A percentile compares a stretch with the other conserved stretches of the same genome.
phyloP scores from a whole-genome alignment of 345 rosid species.

The Eucalyptus erythrocorys region DNA sequence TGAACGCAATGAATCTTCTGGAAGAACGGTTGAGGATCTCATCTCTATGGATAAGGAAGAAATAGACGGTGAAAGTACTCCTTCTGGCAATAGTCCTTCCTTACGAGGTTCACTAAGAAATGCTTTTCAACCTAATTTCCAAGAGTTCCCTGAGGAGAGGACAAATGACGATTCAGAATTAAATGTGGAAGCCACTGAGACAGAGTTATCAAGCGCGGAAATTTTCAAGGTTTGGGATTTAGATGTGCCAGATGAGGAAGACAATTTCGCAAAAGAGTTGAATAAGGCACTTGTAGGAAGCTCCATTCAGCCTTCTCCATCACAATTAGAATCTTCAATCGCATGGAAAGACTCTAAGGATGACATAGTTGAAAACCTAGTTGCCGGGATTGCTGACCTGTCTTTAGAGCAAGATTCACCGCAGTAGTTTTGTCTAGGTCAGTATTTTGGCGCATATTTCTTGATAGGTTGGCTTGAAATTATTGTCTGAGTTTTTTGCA shows the following conservation, averaged over 20 bases:
- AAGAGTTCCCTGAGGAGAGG: background rate
- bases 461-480: background rate
- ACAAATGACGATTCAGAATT: background rate
- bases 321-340: background rate
- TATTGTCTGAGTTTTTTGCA: background rate
- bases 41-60: background rate
- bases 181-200: background rate
- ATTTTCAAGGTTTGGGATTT: background rate
- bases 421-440: background rate
- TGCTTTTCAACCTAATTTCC: background rate
- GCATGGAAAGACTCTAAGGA: background rate
- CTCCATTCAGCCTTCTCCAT: background rate
- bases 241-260: background rate
- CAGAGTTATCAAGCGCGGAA: background rate
- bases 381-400: background rate
- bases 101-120: background rate
- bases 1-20: background rate
- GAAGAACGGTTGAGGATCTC: background rate
- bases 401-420: background rate
- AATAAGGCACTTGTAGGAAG: background rate
- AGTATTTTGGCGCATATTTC: background rate
- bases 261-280: background rate
- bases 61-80: background rate
- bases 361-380: background rate
- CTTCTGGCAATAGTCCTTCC: background rate